Conservation (phyloP, 2,329 filamentous ascomycete genomes). For the Paraphaeosphaeria sporulosa region DNA sequence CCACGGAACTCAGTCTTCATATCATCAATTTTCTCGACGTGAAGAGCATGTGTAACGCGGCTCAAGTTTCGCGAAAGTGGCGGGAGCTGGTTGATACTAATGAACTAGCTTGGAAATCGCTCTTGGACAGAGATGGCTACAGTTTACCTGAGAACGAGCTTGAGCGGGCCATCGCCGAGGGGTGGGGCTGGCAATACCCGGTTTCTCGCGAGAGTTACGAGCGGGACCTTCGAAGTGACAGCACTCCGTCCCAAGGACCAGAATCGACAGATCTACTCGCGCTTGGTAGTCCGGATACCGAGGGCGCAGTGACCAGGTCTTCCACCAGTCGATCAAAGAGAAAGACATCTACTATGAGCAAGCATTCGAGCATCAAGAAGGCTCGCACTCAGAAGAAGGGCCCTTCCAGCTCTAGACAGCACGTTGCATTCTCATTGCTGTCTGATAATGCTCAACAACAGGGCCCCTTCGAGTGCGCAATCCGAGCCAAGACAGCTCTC, state of each 20-base stretch:
- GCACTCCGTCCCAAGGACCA: conserved; percentile 19
- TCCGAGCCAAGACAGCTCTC: conserved; percentile 81
- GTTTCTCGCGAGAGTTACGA: conserved; percentile 78
- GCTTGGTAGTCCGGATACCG: conserved; percentile 27
- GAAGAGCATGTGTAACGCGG: conserved; percentile 84
- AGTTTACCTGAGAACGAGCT: conserved; percentile 81
- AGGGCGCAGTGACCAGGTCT: conserved; percentile 39
- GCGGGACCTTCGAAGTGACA: conserved; percentile 74
- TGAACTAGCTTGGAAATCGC: conserved; percentile 93
- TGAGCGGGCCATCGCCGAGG: conserved; percentile 83
- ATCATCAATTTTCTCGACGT: conserved; percentile 87
- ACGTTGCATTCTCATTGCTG: conserved; percentile 55
- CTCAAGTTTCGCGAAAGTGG: conserved; percentile 95
- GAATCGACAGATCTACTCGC: conserved; percentile 33
- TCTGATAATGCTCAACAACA: conserved; percentile 65
- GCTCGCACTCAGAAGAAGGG: conserved; percentile 60
- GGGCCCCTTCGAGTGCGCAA: conserved; percentile 86
- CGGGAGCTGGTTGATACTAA: conserved; percentile 88
- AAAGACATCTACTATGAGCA: conserved; percentile 42
- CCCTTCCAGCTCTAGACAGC: conserved; percentile 53
- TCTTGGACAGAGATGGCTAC: conserved; percentile 87
- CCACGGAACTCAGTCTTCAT: conserved; percentile 85
- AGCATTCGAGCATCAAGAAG: conserved; percentile 57
- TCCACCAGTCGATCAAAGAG: conserved; percentile 49
- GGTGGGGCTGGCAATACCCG: conserved; percentile 98